Conservation (phyloP, 441 rosid genomes). For the Arabidopsis hybrid region DNA sequence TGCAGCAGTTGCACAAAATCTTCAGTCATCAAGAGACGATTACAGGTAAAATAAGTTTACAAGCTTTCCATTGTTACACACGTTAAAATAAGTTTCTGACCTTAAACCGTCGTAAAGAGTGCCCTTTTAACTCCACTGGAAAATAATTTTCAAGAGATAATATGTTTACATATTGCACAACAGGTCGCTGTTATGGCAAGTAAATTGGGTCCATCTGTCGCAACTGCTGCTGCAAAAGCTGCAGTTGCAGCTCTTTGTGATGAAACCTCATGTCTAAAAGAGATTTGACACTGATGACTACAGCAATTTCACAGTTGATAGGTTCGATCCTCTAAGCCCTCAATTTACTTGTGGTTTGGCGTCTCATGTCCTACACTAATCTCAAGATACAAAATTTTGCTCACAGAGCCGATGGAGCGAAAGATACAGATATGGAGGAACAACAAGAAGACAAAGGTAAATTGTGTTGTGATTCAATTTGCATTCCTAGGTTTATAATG, state of each 20-base stretch:
- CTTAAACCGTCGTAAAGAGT: conserved; percentile 11
- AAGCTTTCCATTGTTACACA: no score
- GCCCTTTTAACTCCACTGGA: neutral
- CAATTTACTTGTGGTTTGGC: neutral
- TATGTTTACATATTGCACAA: conserved; percentile 22
- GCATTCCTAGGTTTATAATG: neutral
- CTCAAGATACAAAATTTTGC: neutral
- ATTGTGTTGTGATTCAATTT: neutral
- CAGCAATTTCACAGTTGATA: conserved; percentile 45
- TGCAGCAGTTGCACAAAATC: conserved; percentile 87
- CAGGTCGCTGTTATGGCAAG: conserved; percentile 75
- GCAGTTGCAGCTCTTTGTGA: conserved; percentile 78
- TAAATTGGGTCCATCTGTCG: conserved; percentile 65
- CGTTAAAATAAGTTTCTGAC: neutral
- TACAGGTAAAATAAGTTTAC: conserved; percentile 63
- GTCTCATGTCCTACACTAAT: conserved; percentile 9
- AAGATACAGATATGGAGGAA: conserved; percentile 56
- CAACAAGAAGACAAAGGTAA: conserved; percentile 38
- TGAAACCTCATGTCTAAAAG: conserved; percentile 75
- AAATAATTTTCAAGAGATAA: neutral
- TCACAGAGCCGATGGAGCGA: conserved; percentile 52
- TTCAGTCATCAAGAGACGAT: conserved; percentile 86
- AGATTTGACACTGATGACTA: conserved; percentile 51
- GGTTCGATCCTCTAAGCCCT: conserved; percentile 47
- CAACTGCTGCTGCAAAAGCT: conserved; percentile 85